Evolutionary conservation across 2,329 filamentous ascomycete genomes (phyloP).

Genomic region (Penicillium sp.): DNA sequence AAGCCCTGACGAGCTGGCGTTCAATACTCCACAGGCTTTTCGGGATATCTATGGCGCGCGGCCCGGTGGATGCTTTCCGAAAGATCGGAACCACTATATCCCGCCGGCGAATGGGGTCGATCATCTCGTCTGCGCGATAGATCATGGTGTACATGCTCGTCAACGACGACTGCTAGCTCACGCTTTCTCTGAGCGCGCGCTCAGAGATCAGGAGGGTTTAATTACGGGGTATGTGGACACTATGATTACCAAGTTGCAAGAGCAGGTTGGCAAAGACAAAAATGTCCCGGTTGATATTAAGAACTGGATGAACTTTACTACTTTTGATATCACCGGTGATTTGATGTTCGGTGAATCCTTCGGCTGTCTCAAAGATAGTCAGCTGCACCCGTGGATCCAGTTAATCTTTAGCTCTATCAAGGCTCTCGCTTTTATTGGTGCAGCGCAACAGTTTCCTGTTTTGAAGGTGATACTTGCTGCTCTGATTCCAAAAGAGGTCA

Average conservation of each 20-base stretch:
- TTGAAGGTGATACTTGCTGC: constrained; percentile 8
- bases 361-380: constrained; percentile 37
- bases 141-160: constrained; percentile 19
- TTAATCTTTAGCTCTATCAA: constrained; percentile 35
- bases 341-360: constrained; percentile 44
- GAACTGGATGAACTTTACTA: constrained; percentile 37
- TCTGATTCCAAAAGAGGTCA: constrained; percentile 13
- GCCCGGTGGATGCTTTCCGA: constrained; percentile 21
- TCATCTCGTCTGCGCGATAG: constrained; percentile 20
- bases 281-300: constrained; percentile 25
- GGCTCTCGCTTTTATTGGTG: constrained; percentile 16
- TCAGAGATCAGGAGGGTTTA: constrained; percentile 31
- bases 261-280: not conserved
- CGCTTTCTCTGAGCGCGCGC: constrained; percentile 31
- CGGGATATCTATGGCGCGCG: constrained; percentile 35
- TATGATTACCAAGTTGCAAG: constrained; percentile 22
- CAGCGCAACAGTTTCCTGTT: constrained; percentile 20
- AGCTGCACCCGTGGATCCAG: constrained; percentile 43
- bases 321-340: constrained; percentile 44
- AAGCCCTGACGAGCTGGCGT: constrained; percentile 24
- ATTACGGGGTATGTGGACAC: constrained; percentile 29
- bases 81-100: constrained; percentile 21
- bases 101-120: constrained; percentile 39
- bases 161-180: constrained; percentile 25
- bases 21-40: constrained; percentile 30